Evolutionary conservation across 140 eudicot species (phyloP), one percentile per base, ranked within the genome.

Genomic region (Stevia rebaudiana): DNA sequence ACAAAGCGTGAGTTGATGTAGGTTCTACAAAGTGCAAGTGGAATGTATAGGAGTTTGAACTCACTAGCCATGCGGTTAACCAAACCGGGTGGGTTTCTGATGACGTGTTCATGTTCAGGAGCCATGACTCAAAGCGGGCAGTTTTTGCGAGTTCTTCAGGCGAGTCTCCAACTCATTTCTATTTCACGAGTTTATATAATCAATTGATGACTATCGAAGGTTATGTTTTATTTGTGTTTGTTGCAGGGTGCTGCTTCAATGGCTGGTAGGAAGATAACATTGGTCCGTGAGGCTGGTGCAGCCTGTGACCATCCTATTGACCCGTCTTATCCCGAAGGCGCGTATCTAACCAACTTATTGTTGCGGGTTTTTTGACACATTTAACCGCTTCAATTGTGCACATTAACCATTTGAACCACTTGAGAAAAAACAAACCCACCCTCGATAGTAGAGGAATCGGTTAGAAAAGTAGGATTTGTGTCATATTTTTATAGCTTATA

Each of bases 31-130:
- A 92, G 76, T 62, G 96, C 96, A 17, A 79, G 87, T 18, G 96
- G 98, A 65, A 92, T 92, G 98, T 92, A 92, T 56, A 85, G 98
- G 72, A 88, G 81, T 76, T 72, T 92, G 59, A 92, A 92, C 79
- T 76, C 94, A n/a, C 56, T 92, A 73, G 98, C 98, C 23, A 85
- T 92, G 95, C 78, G 65, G 79, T 63, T 90, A 56, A 86, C 94
- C 23, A 84, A 77, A 67, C 80, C 70, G 28, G 95, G 95, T 13
- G 95, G 97, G 40, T 69, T 90, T 52, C 71, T 90, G 53, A 87
- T 90, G 98, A 88, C 98, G 66, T 92, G 98, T 82, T 88, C 98
- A 2, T 92, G 96, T 83, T 92, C 98, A 31, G 95, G 98, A 61
- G 98, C 98, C 55, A 81, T 92, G 96, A 92, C 98, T 36, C 98